Conservation (phyloP, 495 filamentous ascomycete genomes). For the Recurvomyces mirabilis region DNA sequence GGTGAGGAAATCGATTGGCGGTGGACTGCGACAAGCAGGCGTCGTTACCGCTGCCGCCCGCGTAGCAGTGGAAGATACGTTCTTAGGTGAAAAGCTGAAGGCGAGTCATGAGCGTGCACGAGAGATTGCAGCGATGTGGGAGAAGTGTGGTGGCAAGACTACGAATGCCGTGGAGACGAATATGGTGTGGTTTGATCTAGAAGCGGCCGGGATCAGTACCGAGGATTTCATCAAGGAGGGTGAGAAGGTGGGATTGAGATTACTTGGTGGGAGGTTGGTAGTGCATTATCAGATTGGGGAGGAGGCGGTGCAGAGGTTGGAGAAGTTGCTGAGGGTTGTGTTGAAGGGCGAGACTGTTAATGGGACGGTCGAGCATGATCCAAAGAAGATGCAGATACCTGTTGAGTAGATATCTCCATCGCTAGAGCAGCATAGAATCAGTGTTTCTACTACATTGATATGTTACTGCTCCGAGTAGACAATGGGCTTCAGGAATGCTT, state of each 20-base stretch:
- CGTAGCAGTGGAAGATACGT: constrained; percentile 57
- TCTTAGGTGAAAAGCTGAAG: constrained; percentile 54
- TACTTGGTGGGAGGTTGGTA: constrained; percentile 44
- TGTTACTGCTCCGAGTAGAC: too few species aligned
- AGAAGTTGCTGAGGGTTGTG: constrained; percentile 38
- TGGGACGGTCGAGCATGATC: constrained; percentile 8
- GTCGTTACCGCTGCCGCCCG: constrained; percentile 47
- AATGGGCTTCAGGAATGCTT: too few species aligned
- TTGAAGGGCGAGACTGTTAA: constrained; percentile 17
- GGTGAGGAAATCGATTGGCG: constrained; percentile 76
- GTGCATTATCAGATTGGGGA: constrained; percentile 55
- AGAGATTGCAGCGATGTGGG: constrained; percentile 42
- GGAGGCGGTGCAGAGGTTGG: constrained; percentile 39
- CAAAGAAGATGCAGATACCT: constrained; percentile 12
- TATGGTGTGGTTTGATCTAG: constrained; percentile 85
- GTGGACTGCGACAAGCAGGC: constrained; percentile 64
- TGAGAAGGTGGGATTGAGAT: constrained; percentile 42
- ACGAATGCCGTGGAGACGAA: constrained; percentile 67
- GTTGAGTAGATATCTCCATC: constrained; percentile 14
- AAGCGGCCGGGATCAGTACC: constrained; percentile 34
- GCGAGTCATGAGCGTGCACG: constrained; percentile 54
- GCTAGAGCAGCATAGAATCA: too few species aligned
- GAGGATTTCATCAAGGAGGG: constrained; percentile 40
- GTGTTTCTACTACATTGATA: too few species aligned
- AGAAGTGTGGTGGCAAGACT: constrained; percentile 47